A percentile compares a stretch with the other conserved stretches of the same genome.
phyloP scores from a whole-genome alignment of 176 grass and related monocot species.

The Ensete ventricosum region DNA sequence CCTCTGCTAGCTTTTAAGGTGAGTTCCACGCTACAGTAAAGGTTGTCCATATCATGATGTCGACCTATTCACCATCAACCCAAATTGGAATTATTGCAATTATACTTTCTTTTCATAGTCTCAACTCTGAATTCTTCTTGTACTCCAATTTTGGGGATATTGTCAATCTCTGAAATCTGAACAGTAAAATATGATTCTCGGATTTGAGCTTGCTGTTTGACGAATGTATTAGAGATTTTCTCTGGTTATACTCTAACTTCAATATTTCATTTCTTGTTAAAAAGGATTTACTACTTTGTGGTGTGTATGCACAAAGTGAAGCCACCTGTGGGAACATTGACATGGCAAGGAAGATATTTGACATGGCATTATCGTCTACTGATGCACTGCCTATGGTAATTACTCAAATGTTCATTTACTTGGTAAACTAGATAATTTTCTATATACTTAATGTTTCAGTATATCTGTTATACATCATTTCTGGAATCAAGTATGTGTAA shows the following conservation, averaged over 20 bases:
- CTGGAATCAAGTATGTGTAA: neutral
- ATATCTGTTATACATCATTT: neutral
- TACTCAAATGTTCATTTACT: neutral
- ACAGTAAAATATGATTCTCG: neutral
- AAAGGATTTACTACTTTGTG: constrained; percentile 87
- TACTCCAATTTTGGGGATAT: neutral
- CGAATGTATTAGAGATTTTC: neutral
- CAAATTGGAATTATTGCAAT: no score
- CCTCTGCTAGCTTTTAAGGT: no score
- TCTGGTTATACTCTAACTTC: neutral
- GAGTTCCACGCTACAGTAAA: no score
- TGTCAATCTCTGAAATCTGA: neutral
- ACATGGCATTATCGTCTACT: constrained; percentile 75
- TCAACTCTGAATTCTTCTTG: neutral
- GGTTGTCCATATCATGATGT: no score
- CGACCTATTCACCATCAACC: no score
- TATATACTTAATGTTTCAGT: neutral
- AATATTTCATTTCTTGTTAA: constrained; percentile 5
- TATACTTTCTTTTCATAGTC: no score
- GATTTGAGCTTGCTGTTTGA: neutral
- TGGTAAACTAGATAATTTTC: neutral
- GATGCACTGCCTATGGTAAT: constrained; percentile 65
- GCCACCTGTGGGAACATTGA: constrained; percentile 71
- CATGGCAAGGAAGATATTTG: constrained; percentile 93
- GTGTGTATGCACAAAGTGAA: constrained; percentile 80